Percentiles rank a stretch among this genome's conserved stretches.
phyloP scores from a whole-genome alignment of 768 basidiomycete species.

The Trametes punicea region DNA sequence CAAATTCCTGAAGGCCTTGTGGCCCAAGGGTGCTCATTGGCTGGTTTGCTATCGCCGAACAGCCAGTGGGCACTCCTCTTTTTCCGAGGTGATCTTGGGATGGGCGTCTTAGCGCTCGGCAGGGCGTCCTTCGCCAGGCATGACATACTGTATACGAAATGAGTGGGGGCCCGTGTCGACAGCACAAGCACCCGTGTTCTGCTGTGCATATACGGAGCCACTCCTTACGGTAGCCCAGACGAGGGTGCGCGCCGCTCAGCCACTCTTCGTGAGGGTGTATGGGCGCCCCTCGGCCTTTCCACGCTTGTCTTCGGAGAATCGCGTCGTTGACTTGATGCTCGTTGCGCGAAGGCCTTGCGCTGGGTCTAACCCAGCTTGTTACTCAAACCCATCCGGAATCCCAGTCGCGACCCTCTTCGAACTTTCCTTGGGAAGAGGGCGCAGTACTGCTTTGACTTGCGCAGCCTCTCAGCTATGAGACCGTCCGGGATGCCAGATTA shows the following conservation, averaged over 20 bases:
- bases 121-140: too few species aligned
- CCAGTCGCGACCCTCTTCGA: not conserved
- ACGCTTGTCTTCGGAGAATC: not conserved
- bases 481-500: not conserved
- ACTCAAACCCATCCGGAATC: not conserved
- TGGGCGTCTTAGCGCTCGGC: too few species aligned
- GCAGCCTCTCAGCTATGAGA: not conserved
- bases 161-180: too few species aligned
- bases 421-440: not conserved
- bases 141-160: not conserved
- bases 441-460: not conserved
- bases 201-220: too few species aligned
- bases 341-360: not conserved
- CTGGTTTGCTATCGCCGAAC: not conserved
- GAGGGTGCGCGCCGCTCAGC: not conserved
- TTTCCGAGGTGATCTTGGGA: too few species aligned
- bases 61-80: too few species aligned
- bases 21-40: not conserved
- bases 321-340: not conserved
- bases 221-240: too few species aligned
- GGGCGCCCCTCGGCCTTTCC: not conserved
- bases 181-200: too few species aligned
- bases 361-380: not conserved
- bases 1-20: not conserved
- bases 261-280: not conserved